Base-by-base conservation (phyloP, 305 asterid species). In the Stenogyne calaminthoides region DNA sequence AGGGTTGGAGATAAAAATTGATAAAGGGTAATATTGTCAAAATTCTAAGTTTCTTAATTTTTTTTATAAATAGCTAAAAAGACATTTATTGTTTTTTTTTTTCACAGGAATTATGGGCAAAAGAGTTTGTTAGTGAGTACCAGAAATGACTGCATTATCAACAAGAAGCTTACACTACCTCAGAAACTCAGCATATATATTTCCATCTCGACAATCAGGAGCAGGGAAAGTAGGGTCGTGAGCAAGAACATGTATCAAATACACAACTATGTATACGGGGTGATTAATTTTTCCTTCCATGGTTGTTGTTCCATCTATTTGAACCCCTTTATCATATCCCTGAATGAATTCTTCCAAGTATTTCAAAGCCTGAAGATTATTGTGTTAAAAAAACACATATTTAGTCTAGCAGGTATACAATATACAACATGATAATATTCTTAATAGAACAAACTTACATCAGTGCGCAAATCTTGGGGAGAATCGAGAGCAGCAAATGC, bases 191-290 rank as follows among this genome's bases (percentile, higher is more conserved):
- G 89, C 79, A 77, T 76, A 85, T 66, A 76, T 58, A 68, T 82
- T 81, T 78, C 80, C 91, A 73, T 84, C 88, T 78, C 67, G 90
- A 78, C 88, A 79, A 56, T 84, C 96, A 49, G 81, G 81, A 64
- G 89, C 32, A 42, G 98, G 97, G 70, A 91, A 87, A 77, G 65
- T 66, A 39, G 80, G 59, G 81, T 86, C 91, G 73, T 93, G 97
- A 47, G 97, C 98, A 77, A 93, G 90, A 80, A 89, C 78, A 74
- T 91, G 91, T 79, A 91, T 83, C 88, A 93, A 79, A 85, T 76
- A 91, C 81, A 89, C 91, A 76, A 86, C 84, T 65, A 88, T 19
- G 83, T 88, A 89, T 67, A 78, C 87, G 65, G 97, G 97, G 77
- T 84, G 84, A 80, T 82, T 82, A 76, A 85, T 80, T 76, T 81